These are phyloP conservation scores for Nemania sp. DNA, from an alignment of 2,329 filamentous ascomycete genomes.

Conservation along the genomic window DNA sequence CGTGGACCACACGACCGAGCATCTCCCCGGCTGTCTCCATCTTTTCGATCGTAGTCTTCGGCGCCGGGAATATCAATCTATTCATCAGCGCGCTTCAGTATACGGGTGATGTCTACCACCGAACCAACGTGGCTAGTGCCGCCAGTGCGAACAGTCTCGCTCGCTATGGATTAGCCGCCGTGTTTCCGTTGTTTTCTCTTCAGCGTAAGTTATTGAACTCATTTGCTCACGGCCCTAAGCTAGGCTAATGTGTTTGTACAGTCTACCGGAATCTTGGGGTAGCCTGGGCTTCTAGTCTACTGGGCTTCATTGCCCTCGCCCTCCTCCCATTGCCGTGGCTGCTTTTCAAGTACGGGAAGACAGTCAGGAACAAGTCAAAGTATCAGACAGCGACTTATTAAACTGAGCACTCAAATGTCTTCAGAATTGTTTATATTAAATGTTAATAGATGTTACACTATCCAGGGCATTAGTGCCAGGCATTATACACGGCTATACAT, in stretches of 20 bases:
- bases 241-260: slow-evolving; percentile 39
- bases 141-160: slow-evolving; percentile 70
- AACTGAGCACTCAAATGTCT: neutral
- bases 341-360: slow-evolving; percentile 62
- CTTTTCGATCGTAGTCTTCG: slow-evolving; percentile 66
- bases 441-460: too few species aligned
- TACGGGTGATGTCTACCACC: slow-evolving; percentile 67
- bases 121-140: slow-evolving; percentile 67
- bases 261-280: slow-evolving; percentile 60
- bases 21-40: slow-evolving; percentile 64
- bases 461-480: neutral
- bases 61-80: slow-evolving; percentile 70
- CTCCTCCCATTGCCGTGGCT: slow-evolving; percentile 64
- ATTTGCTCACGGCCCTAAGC: accelerated
- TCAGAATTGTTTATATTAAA: neutral
- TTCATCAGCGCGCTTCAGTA: slow-evolving; percentile 60
- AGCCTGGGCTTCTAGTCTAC: slow-evolving; percentile 60
- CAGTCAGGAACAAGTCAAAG: slow-evolving; percentile 55
- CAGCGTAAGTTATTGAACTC: slow-evolving; percentile 58
- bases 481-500: slow-evolving; percentile 14
- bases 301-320: slow-evolving; percentile 15
- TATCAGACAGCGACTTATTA: slow-evolving; percentile 54
- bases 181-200: slow-evolving; percentile 71
- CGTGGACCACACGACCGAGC: slow-evolving; percentile 63
- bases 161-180: slow-evolving; percentile 66